Evolutionary conservation across 345 rosid species (phyloP).

Genomic region (Lumnitzera racemosa): DNA sequence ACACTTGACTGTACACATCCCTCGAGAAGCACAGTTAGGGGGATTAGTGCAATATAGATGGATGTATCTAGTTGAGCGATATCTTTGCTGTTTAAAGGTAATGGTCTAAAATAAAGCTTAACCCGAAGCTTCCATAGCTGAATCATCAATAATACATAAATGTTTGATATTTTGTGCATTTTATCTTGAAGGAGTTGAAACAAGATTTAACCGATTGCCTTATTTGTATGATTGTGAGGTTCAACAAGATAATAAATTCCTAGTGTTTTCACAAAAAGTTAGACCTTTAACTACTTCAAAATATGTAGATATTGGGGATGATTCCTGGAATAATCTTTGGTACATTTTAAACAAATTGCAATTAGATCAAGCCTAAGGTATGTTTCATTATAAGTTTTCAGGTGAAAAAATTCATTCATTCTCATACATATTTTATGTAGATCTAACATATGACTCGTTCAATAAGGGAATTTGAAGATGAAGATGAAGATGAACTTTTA

Average conservation of each 20-base stretch:
- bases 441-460: no score
- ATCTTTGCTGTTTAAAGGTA: neutral
- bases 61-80: neutral
- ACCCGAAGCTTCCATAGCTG: neutral
- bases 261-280: no score
- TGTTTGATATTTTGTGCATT: neutral
- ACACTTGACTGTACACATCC: constrained; percentile 8
- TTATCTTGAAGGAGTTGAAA: neutral
- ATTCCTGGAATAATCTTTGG: no score
- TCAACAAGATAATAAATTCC: neutral
- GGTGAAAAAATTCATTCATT: no score
- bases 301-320: no score
- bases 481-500: no score
- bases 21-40: neutral
- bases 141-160: neutral
- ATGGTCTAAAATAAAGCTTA: neutral
- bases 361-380: no score
- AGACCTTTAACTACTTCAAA: no score
- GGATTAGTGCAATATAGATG: neutral
- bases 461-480: no score
- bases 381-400: no score
- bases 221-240: neutral
- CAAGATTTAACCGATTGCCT: neutral
- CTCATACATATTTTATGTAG: no score
- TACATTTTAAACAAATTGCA: no score